These are phyloP conservation scores for Omphalea diandra DNA, from an alignment of 441 rosid species.

Conservation along the genomic window DNA sequence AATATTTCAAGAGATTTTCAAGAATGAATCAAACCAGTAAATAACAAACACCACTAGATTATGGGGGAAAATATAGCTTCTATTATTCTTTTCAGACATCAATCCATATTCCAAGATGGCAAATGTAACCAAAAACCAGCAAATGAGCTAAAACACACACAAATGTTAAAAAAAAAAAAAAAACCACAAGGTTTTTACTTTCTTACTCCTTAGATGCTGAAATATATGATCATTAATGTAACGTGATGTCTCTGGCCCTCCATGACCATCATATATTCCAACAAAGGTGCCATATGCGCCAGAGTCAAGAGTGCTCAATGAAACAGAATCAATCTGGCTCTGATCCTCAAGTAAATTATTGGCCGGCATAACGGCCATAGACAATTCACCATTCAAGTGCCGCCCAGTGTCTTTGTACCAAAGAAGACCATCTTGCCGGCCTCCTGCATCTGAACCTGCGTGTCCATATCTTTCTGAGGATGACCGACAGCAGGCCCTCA, in stretches of 20 bases:
- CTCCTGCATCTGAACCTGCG: conserved; percentile 56
- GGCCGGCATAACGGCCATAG: conserved; percentile 98
- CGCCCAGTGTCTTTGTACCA: conserved; percentile 92
- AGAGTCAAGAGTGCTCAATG: conserved; percentile 53
- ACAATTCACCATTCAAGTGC: conserved; percentile 82
- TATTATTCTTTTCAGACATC: conserved; percentile 2
- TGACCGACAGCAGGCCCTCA: conserved; percentile 85
- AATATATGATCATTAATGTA: conserved; percentile 76
- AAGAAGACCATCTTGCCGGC: conserved; percentile 84
- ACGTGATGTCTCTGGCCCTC: too few species aligned
- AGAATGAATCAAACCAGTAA: neutral
- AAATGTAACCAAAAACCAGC: neutral
- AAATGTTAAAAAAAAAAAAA: neutral
- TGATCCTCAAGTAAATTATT: conserved; percentile 94
- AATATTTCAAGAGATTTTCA: conserved; percentile 3
- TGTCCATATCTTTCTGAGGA: conserved; percentile 43
- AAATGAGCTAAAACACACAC: neutral
- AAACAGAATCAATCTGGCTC: conserved; percentile 88
- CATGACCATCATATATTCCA: conserved; percentile 93
- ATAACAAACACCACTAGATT: neutral
- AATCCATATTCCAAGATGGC: neutral
- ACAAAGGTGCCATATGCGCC: conserved; percentile 88
- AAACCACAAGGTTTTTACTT: neutral
- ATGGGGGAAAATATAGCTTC: neutral
- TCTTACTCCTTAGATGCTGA: conserved; percentile 78